These are phyloP conservation scores for Gleditsia sinensis DNA, from an alignment of 306 rosid species.

Conservation along the genomic window DNA sequence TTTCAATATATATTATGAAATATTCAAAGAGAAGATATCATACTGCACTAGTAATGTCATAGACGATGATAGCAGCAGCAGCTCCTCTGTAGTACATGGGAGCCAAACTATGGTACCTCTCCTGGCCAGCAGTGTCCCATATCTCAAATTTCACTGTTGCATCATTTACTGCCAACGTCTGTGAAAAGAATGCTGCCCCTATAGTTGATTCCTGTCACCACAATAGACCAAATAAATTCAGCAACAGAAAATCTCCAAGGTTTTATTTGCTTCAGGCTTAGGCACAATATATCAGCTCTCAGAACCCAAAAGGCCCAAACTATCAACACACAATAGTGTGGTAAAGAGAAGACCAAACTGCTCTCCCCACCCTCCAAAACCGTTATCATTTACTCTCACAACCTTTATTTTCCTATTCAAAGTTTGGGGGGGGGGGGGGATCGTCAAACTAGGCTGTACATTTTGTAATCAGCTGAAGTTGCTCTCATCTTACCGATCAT, in stretches of 20 bases:
- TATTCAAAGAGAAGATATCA: constrained; percentile 30
- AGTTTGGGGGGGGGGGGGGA: too few species aligned
- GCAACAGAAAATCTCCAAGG: background rate
- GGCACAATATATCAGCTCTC: constrained; percentile 20
- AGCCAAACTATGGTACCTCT: constrained; percentile 69
- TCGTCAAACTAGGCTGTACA: background rate
- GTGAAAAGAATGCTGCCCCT: constrained; percentile 68
- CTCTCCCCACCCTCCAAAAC: background rate
- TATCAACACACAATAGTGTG: background rate
- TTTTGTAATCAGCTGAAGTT: background rate
- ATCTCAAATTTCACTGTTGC: constrained; percentile 65
- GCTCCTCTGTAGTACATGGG: constrained; percentile 78
- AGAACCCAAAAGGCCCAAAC: constrained; percentile 2
- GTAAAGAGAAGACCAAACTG: background rate
- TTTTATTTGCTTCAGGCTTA: background rate
- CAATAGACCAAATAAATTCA: constrained; percentile 33
- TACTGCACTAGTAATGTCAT: constrained; percentile 59
- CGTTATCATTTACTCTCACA: background rate
- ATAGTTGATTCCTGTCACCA: constrained; percentile 60
- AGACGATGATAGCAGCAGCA: constrained; percentile 71
- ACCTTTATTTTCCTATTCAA: background rate
- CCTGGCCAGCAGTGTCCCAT: constrained; percentile 72
- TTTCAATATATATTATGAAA: constrained; percentile 11
- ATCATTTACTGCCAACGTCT: constrained; percentile 65
- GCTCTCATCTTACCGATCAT: background rate